Evolutionary conservation across 768 basidiomycete genomes (phyloP), one percentile per base, ranked within the genome.

Genomic region (Hortiboletus campestris): DNA sequence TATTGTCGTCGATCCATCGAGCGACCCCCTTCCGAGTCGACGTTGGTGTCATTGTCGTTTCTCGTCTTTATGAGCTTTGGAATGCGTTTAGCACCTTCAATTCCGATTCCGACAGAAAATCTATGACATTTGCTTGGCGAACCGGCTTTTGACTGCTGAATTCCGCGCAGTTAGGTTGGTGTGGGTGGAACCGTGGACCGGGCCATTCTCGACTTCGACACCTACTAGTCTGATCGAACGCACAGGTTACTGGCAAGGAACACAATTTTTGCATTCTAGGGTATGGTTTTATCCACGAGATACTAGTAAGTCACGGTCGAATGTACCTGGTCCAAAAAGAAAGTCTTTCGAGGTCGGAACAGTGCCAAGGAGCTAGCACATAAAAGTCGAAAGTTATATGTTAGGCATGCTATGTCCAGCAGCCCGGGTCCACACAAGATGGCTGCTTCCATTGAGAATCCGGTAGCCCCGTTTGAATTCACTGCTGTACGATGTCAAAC

Each of bases 1-100:
- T 70, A 8, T 72, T 74, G 50, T 83, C 82, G 43, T 80, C 83
- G 6, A 80, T 73, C 84, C 85, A 88, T 61, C 82, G 84, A 16
- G 77, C 80, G 25, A 85, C n/a, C n/a, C n/a, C n/a, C n/a, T n/a
- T n/a, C n/a, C n/a, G 49, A 48, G 36, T 45, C 49, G 7, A 71
- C 66, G 53, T 79, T 77, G 4, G 54, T 55, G n/a, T 62, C 64
- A 8, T 34, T 13, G 32, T 13, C 32, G 32, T 12, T 7, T 67
- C 29, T 71, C 72, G 46, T 10, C 31, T 25, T 40, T 60, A 52
- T 6, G 65, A 36, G 8, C 32, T 34, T 10, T 53, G 55, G n/a
- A n/a, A n/a, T n/a, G n/a, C n/a, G n/a, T n/a, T 25, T 25, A 25
- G 25, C 4, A 25, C 25, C 25, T n/a, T n/a, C n/a, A n/a, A n/a